Evolutionary conservation across 2,329 filamentous ascomycete species (phyloP), one percentile per base, ranked within the genome.

Genomic region (Setomelanomma holmii): DNA sequence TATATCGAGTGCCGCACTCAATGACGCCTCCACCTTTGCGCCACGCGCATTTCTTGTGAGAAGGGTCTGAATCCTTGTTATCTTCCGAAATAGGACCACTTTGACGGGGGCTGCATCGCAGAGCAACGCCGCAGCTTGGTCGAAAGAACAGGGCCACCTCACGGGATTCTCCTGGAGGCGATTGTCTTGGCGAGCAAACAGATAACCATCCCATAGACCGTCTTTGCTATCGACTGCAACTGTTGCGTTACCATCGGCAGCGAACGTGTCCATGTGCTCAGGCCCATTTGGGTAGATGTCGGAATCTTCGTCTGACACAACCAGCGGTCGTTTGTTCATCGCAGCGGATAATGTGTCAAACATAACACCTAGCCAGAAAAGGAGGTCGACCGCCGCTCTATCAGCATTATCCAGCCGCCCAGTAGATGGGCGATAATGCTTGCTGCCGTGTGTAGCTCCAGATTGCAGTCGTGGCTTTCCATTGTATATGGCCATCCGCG

Each of bases 281-380:
- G 52, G 22, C 7, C 55, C 55, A 21, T 56, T 59, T 2, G 60
- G 44, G 14, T 67, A 62, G 27, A 78, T 69, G 36, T 78, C 73
- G 47, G 76, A 79, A 47, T 81, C 79, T 55, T 79, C 78, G 51
- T 80, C 77, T 1, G 74, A 76, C 4, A 80, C 72, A 0, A 79
- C 75, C 0, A 79, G 62, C 3, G 78, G 76, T 1, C 78, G 76
- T 43, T 78, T 73, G 44, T 80, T 76, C 75, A 86, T 82, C 1
- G 82, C 81, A 0, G 83, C 78, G 0, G 80, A 83, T 7, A 85
- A 67, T 0, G 83, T 85, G 59, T 86, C 83, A 41, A 84, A 82
- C 83, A 86, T 86, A 40, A 85, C 74, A 0, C 80, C 81, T 14
- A 86, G 71, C 84, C 84, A 86, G 60, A 82, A 85, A 2, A 86